Evolutionary conservation across 257 asterid genomes (phyloP), one percentile per base, ranked within the genome.

Genomic region (Solanum chaucha): DNA sequence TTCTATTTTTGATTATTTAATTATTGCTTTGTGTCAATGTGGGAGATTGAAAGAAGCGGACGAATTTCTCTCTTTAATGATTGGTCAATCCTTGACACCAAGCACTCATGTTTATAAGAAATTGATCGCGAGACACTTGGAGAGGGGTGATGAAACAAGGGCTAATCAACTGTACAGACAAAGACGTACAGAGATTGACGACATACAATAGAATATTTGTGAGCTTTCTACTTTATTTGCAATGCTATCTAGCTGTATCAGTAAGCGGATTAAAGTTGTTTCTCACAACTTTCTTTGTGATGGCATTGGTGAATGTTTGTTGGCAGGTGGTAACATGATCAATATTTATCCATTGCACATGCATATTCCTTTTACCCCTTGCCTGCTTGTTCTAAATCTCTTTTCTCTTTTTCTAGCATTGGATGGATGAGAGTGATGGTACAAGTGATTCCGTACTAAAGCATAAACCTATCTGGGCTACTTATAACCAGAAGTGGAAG

Each of bases 401-500:
- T 81, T 89, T 82, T 89, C 86, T 55, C 64, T 73, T 67, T 58
- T 78, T 36, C 41, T 92, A 97, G 99, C 88, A 93, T 87, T 97
- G 99, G 99, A 91, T 91, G 94, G 98, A 93, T 87, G 93, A 92
- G 44, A 86, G 85, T 81, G 93, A 91, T 87, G 95, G 90, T 86
- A 87, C 92, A 81, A 91, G 87, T 90, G 98, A 95, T 89, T 93
- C 99, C 64, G 41, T 96, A 86, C 88, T 97, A 88, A 95, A 97
- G 93, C 98, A 97, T 89, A 96, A 97, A 84, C 98, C 99, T 89
- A 90, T 94, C 86, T 97, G 99, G 99, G 93, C 93, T 30, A 87
- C 94, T 82, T 91, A 95, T 87, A 88, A 92, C 89, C 89, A 94
- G 51, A 90, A 84, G 32, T 90, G 87, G 78, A 90, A 87, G 85